Conservation (phyloP, 768 basidiomycete genomes). For the Goffeauzyma gilvescens region DNA sequence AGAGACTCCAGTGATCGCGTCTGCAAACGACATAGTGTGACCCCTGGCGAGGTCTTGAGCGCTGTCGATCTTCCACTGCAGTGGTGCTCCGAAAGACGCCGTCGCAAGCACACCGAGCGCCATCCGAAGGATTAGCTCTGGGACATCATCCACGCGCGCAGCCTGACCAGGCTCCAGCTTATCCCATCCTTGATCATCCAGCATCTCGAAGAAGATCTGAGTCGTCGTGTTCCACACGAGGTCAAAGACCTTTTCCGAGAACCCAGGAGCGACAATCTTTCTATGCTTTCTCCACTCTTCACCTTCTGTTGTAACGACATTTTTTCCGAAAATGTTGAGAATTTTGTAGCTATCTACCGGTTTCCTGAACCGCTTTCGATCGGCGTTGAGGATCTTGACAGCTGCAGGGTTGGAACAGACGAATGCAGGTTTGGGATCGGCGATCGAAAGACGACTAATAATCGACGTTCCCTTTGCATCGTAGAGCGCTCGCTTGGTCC, state of each 20-base stretch:
- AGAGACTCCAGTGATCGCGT: conserved; percentile 9
- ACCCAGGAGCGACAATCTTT: conserved; percentile 12
- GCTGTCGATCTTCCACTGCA: conserved; percentile 2
- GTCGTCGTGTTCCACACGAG: conserved; percentile 9
- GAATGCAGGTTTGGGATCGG: neutral
- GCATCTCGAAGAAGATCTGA: conserved; percentile 2
- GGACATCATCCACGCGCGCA: neutral
- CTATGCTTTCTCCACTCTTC: conserved; percentile 12
- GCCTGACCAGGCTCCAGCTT: conserved; percentile 1
- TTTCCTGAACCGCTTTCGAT: conserved; percentile 8
- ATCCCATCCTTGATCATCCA: conserved; percentile 2
- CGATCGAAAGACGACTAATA: conserved; percentile 2
- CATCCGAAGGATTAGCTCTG: conserved; percentile 2
- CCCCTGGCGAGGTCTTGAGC: neutral
- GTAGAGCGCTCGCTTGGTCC: no score
- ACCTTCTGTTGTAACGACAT: conserved; percentile 9
- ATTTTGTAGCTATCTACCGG: conserved; percentile 8
- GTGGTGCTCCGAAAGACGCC: conserved; percentile 9
- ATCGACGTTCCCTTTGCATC: neutral
- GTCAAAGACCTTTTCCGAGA: conserved; percentile 10
- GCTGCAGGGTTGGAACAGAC: conserved; percentile 5
- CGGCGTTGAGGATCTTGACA: conserved; percentile 2
- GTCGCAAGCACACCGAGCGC: conserved; percentile 9
- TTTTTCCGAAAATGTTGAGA: conserved; percentile 6
- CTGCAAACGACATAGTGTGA: conserved; percentile 8